Percentiles rank a stretch among this genome's conserved stretches.
Conservation (phyloP, 2,329 filamentous ascomycete species). For the Neonectria coccinea region DNA sequence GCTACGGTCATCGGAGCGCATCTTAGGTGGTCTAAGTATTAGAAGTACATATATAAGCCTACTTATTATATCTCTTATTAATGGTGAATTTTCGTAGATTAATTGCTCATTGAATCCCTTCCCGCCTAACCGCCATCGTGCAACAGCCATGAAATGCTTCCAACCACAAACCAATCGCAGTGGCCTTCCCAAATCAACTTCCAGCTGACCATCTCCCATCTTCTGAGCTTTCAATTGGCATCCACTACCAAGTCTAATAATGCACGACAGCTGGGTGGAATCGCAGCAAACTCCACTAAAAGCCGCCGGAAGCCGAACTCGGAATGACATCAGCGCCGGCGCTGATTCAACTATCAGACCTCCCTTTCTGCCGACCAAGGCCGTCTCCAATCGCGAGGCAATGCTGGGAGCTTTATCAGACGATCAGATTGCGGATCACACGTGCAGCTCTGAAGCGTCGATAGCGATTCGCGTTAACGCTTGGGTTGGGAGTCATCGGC, state of each 20-base stretch:
- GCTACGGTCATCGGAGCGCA: too few species aligned
- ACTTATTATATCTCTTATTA: too few species aligned
- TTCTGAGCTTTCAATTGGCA: neutral
- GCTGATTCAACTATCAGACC: neutral
- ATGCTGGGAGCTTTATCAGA: slow-evolving; percentile 4
- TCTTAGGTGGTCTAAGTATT: too few species aligned
- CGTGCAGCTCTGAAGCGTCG: slow-evolving; percentile 7
- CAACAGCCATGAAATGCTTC: neutral
- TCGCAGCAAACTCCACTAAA: neutral
- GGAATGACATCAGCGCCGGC: slow-evolving; percentile 1
- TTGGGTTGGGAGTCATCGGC: slow-evolving; percentile 13
- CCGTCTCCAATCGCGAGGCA: neutral
- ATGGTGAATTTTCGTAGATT: too few species aligned
- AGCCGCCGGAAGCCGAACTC: slow-evolving; percentile 11
- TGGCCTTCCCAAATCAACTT: too few species aligned
- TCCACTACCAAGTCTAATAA: too few species aligned
- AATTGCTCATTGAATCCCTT: neutral
- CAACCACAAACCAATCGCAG: neutral
- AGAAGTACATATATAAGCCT: too few species aligned
- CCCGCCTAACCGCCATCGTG: neutral
- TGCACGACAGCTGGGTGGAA: slow-evolving; percentile 1
- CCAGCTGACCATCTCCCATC: neutral
- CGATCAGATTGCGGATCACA: slow-evolving; percentile 6
- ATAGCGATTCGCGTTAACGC: slow-evolving; percentile 7
- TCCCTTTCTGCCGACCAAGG: slow-evolving; percentile 2